Evolutionary conservation across 495 filamentous ascomycete species (phyloP).

Genomic region (Rhizodiscina lignyota): DNA sequence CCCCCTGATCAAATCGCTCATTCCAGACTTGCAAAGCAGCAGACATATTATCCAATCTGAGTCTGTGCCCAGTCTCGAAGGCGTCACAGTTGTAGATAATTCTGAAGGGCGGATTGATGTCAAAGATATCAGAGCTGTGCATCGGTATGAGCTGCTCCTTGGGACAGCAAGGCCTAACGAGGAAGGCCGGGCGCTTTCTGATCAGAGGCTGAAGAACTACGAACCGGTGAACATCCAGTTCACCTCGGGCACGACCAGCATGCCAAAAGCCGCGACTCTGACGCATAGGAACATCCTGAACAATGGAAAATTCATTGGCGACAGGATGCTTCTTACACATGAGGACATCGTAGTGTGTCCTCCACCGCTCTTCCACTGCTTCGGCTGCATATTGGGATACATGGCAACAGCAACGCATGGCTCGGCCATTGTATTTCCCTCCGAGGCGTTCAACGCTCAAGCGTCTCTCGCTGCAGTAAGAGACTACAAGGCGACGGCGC

Average conservation of each 20-base stretch:
- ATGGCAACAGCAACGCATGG: slow-evolving; percentile 86
- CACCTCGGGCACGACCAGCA: slow-evolving; percentile 79
- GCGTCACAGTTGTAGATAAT: slow-evolving; percentile 71
- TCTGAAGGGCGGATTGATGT: slow-evolving; percentile 40
- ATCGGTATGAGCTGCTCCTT: slow-evolving; percentile 37
- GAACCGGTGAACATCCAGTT: slow-evolving; percentile 95
- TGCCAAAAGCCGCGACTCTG: slow-evolving; percentile 85
- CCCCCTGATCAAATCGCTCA: slow-evolving; percentile 45
- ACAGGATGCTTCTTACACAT: slow-evolving; percentile 61
- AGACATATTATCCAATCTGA: slow-evolving; percentile 42
- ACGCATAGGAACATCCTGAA: slow-evolving; percentile 76
- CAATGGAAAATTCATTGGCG: slow-evolving; percentile 68
- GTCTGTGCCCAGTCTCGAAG: slow-evolving; percentile 48
- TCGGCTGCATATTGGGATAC: slow-evolving; percentile 79
- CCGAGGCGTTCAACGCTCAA: slow-evolving; percentile 70
- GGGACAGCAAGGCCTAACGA: too few species aligned
- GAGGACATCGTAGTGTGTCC: slow-evolving; percentile 68
- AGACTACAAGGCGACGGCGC: slow-evolving; percentile 61
- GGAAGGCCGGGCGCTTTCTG: slow-evolving; percentile 22
- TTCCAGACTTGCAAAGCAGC: slow-evolving; percentile 36
- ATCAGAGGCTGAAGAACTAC: slow-evolving; percentile 35
- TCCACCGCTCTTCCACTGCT: slow-evolving; percentile 72
- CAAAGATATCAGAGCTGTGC: slow-evolving; percentile 28
- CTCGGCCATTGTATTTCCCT: slow-evolving; percentile 68
- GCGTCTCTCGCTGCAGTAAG: slow-evolving; percentile 55